Base-by-base conservation (phyloP, 148 eudicot genomes). In the Arbutus unedo region DNA sequence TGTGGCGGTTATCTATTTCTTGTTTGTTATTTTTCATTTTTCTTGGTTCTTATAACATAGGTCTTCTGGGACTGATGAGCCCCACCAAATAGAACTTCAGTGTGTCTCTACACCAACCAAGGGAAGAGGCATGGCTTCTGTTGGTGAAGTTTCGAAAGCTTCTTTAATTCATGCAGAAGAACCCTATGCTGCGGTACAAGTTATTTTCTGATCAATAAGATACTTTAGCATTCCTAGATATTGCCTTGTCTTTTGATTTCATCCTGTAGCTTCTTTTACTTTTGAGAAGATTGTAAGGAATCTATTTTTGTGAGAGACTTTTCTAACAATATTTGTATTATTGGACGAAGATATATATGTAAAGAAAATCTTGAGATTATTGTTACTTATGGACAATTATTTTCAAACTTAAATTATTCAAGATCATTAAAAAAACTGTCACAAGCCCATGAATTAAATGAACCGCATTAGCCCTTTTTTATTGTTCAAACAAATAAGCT, bases 171-270 rank as follows among this genome's bases (percentile, higher is more conserved):
- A 91, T 77, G 82, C 60, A 31, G 99, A 96, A 88, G 95, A 93
- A 84, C 95, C 99, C 50, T 92, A 92, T 88, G 95, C 94, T 84
- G 95, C 92, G 93, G 99, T 96, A 92, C 64, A 88, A 76, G 25
- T 71, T 38, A 54, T 23, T 9, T 73, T 51, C 53, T 83, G 79
- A 53, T 59, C 44, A 74, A 72, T 47, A 53, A 21, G 23, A 13
- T 44, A 48, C 62, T 78, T n/a, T 18, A 67, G 57, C 70, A 25
- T 81, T 74, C 73, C 54, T 67, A 5, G 79, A 50, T 68, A 64
- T 66, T 81, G 19, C 7, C 82, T 84, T 21, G 57, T 51, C n/a
- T 76, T 62, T 53, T 44, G 77, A 19, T 19, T 19, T 41, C 7
- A 2, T 25, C 5, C 51, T 31, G 31, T 2, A 31, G 55, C 56